These are phyloP conservation scores for Didymella keratinophila DNA, from an alignment of 2,329 filamentous ascomycete genomes.

Conservation along the genomic window DNA sequence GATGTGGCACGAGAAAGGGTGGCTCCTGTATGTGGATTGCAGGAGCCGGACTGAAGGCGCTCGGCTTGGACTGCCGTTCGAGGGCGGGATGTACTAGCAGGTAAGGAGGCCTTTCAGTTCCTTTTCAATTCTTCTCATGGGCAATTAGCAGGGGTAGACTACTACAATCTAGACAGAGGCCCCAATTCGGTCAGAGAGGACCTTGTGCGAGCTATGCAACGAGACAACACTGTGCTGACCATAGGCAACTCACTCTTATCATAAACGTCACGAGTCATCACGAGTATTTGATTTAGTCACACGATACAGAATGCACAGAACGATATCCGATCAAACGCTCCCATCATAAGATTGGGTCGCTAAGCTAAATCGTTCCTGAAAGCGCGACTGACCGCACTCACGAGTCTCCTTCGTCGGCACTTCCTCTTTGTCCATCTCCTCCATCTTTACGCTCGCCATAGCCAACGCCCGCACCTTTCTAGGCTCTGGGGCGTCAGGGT, in stretches of 20 bases:
- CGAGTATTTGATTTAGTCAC: not conserved
- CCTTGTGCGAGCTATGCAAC: no score
- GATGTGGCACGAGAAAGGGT: slow-evolving; percentile 47
- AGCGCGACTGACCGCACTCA: not conserved
- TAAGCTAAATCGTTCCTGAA: slow-evolving; percentile 3
- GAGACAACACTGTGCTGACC: not conserved
- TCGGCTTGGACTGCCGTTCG: slow-evolving; percentile 12
- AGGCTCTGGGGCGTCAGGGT: not conserved
- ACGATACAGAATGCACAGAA: not conserved
- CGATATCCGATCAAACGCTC: not conserved
- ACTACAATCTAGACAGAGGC: no score
- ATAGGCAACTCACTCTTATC: not conserved
- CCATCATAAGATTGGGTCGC: not conserved
- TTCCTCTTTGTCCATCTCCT: not conserved
- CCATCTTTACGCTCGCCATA: not conserved
- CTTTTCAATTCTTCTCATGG: no score
- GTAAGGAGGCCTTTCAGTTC: not conserved
- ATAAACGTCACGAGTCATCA: not conserved
- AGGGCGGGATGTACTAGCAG: slow-evolving; percentile 21
- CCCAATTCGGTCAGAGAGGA: no score
- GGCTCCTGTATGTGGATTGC: slow-evolving; percentile 43
- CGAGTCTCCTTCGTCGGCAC: not conserved
- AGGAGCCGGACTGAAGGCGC: slow-evolving; percentile 11
- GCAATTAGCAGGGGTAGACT: no score
- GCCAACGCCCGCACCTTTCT: not conserved